A percentile compares a stretch with the other conserved stretches of the same genome.
These are phyloP conservation scores for Coemansia biformis DNA, from an alignment of 192 early-diverging fungal species.

Conservation along the genomic window DNA sequence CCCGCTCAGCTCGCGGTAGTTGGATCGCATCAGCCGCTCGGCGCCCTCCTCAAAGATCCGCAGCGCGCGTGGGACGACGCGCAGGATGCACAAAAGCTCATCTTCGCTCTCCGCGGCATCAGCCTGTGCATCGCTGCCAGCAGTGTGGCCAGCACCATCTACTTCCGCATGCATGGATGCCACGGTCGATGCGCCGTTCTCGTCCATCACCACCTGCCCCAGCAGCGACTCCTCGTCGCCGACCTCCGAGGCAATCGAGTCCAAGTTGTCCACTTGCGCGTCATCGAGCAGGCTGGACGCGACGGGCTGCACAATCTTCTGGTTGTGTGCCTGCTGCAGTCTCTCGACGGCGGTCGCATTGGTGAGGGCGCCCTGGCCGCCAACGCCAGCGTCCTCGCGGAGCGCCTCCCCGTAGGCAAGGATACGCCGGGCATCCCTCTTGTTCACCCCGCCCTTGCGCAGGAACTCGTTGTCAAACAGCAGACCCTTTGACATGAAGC, in stretches of 20 bases:
- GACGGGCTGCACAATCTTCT: constrained; percentile 1
- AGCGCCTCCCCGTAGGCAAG: constrained; percentile 18
- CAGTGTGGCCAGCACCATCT: background rate
- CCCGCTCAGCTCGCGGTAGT: constrained; percentile 24
- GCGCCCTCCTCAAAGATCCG: constrained; percentile 18
- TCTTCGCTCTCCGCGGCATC: constrained; percentile 8
- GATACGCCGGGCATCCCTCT: constrained; percentile 9
- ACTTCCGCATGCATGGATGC: too few relatives aligned
- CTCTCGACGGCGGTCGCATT: background rate
- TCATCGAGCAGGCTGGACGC: background rate
- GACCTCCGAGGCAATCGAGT: background rate
- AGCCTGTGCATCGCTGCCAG: background rate
- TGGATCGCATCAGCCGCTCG: constrained; percentile 31
- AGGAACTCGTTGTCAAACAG: constrained; percentile 34
- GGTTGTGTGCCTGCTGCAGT: constrained; percentile 14
- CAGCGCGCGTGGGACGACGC: constrained; percentile 14
- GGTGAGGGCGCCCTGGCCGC: constrained; percentile 22
- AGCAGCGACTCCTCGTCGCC: background rate
- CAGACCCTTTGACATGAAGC: constrained; percentile 38
- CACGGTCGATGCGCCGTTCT: too few relatives aligned
- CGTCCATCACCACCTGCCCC: background rate
- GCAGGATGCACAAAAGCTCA: constrained; percentile 13
- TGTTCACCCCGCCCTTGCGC: constrained; percentile 12
- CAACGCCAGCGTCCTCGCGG: constrained; percentile 16
- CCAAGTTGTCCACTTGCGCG: background rate